Evolutionary conservation across 306 rosid genomes (phyloP).

Genomic region (Potentilla sterilis): DNA sequence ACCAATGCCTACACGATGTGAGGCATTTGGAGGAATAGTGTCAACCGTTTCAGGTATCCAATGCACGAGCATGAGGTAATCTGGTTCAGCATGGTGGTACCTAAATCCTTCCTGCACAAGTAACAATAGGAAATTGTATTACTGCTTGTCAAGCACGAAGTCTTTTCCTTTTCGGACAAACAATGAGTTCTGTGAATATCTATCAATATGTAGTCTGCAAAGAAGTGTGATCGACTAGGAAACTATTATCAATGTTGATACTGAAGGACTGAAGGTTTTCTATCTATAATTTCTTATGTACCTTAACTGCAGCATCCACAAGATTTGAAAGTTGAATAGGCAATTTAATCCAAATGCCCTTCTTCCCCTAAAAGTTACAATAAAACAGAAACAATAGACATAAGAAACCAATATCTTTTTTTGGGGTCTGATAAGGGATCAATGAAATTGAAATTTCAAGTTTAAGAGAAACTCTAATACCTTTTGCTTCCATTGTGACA

Average conservation of each 20-base stretch:
- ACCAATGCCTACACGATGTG: too few species aligned
- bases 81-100: too few species aligned
- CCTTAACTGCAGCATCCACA: slow-evolving; percentile 58
- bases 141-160: too few species aligned
- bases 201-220: not conserved
- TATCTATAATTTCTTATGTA: slow-evolving; percentile 1
- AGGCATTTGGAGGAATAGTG: too few species aligned
- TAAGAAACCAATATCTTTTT: not conserved
- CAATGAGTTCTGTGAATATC: not conserved
- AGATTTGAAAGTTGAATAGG: slow-evolving; percentile 51
- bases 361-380: slow-evolving; percentile 53
- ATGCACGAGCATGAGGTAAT: too few species aligned
- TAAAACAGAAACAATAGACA: not conserved
- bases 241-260: not conserved
- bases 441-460: not conserved
- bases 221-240: not conserved
- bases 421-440: not conserved
- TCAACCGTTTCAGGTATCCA: too few species aligned
- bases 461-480: slow-evolving; percentile 26
- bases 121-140: too few species aligned
- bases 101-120: too few species aligned
- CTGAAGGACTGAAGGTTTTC: not conserved
- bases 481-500: slow-evolving; percentile 57
- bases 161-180: not conserved
- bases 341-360: slow-evolving; percentile 80